phyloP scores from a whole-genome alignment of 352 stramenopile genomes.

The Blastocystis sp. region DNA sequence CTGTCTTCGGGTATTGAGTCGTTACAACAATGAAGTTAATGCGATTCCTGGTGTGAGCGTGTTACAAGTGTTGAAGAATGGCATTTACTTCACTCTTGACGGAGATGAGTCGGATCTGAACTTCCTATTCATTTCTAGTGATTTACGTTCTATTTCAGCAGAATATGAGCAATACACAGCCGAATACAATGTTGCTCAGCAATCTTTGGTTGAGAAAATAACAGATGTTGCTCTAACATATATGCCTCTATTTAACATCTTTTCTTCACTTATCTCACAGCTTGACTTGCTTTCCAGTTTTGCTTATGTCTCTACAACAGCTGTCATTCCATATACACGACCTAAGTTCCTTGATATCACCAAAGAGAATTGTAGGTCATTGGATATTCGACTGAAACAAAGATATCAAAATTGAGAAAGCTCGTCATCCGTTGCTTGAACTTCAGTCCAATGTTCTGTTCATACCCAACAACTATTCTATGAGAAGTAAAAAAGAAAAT shows the following conservation, averaged over 20 bases:
- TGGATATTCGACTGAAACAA: constrained; percentile 71
- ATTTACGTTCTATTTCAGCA: constrained; percentile 76
- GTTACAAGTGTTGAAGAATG: constrained; percentile 88
- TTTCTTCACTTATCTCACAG: constrained; percentile 76
- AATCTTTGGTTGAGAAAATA: constrained; percentile 79
- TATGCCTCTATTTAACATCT: constrained; percentile 84
- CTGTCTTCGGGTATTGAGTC: constrained; percentile 59
- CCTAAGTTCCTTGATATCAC: constrained; percentile 65
- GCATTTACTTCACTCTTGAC: constrained; percentile 89
- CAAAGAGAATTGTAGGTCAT: constrained; percentile 67
- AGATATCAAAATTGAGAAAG: constrained; percentile 73
- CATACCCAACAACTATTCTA: constrained; percentile 92
- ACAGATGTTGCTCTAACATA: constrained; percentile 89
- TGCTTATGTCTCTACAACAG: constrained; percentile 81
- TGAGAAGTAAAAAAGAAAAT: constrained; percentile 65
- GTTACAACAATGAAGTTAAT: constrained; percentile 63
- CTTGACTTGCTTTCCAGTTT: constrained; percentile 89
- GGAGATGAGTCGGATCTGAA: neutral
- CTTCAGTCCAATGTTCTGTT: constrained; percentile 88
- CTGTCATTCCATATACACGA: constrained; percentile 70
- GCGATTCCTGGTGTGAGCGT: constrained; percentile 47
- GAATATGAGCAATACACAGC: constrained; percentile 76
- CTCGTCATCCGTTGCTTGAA: constrained; percentile 93
- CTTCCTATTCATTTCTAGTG: constrained; percentile 64
- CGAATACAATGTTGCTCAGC: constrained; percentile 84